Conservation (phyloP, 2,329 filamentous ascomycete genomes). For the Cryphonectria parasitica region DNA sequence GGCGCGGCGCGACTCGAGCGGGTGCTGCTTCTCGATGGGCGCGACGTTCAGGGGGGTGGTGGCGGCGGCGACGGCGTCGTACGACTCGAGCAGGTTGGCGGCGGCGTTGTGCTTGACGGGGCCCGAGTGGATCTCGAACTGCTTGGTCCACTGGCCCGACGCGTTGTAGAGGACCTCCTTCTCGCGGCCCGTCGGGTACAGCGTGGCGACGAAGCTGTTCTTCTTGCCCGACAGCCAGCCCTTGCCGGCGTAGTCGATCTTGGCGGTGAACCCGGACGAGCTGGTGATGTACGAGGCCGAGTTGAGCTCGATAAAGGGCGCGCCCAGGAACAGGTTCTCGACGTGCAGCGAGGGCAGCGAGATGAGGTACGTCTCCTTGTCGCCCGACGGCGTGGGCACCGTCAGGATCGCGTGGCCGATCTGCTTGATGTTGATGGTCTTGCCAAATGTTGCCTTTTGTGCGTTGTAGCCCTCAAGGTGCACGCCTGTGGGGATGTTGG, state of each 20-base stretch:
- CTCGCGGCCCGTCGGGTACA: slow-evolving; percentile 73
- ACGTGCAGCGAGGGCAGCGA: slow-evolving; percentile 91
- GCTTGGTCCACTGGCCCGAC: slow-evolving; percentile 88
- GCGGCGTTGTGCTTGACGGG: slow-evolving; percentile 53
- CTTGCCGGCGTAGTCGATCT: slow-evolving; percentile 91
- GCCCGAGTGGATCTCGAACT: slow-evolving; percentile 76
- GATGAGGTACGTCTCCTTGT: slow-evolving; percentile 79
- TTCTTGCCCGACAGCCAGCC: slow-evolving; percentile 97
- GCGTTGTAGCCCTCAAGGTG: slow-evolving; percentile 87
- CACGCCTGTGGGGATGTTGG: slow-evolving; percentile 82
- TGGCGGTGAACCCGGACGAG: slow-evolving; percentile 82
- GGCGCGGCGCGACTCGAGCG: slow-evolving; percentile 83
- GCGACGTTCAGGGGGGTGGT: slow-evolving; percentile 73
- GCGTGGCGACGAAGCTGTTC: slow-evolving; percentile 78
- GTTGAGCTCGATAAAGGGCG: slow-evolving; percentile 90
- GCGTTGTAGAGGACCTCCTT: slow-evolving; percentile 79
- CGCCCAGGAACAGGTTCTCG: slow-evolving; percentile 84
- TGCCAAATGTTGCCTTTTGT: slow-evolving; percentile 92
- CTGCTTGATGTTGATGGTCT: slow-evolving; percentile 94
- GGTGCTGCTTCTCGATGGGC: slow-evolving; percentile 77
- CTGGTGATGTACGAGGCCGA: slow-evolving; percentile 83
- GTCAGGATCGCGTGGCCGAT: slow-evolving; percentile 86
- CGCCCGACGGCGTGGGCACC: slow-evolving; percentile 56
- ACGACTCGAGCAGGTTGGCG: slow-evolving; percentile 58
- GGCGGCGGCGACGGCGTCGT: slow-evolving; percentile 60